Conservation (phyloP, 805 yeast genomes). For the Wickerhamiella sergipiensis region DNA sequence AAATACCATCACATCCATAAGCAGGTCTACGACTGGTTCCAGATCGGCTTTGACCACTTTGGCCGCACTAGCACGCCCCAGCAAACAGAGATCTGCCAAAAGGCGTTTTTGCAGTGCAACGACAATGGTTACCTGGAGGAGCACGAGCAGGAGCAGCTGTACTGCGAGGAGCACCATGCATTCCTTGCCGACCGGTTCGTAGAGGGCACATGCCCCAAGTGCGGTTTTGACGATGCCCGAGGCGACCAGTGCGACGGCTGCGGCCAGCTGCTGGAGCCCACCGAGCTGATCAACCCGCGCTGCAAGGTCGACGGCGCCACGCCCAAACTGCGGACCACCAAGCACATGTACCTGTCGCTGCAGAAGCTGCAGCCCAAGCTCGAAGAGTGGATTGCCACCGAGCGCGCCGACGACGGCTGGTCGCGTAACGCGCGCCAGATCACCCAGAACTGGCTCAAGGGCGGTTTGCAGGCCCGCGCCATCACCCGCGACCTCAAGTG, state of each 20-base stretch:
- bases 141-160: constrained; percentile 76
- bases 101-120: constrained; percentile 63
- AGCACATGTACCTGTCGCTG: constrained; percentile 71
- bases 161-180: constrained; percentile 80
- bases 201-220: constrained; percentile 94
- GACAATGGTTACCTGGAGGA: constrained; percentile 76
- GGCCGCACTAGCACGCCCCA: constrained; percentile 90
- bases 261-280: constrained; percentile 79
- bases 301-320: constrained; percentile 81
- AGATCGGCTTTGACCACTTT: constrained; percentile 83
- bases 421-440: constrained; percentile 80
- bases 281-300: constrained; percentile 86
- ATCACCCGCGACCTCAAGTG: constrained; percentile 93
- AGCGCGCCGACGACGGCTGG: constrained; percentile 72
- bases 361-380: constrained; percentile 73
- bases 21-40: constrained; percentile 93
- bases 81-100: constrained; percentile 94
- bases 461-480: constrained; percentile 86
- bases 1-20: constrained; percentile 79
- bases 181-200: constrained; percentile 93
- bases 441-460: constrained; percentile 86
- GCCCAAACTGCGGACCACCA: constrained; percentile 70
- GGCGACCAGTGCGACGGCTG: constrained; percentile 99
- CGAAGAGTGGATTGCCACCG: constrained; percentile 54
- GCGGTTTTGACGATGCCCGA: constrained; percentile 91